Evolutionary conservation across 495 filamentous ascomycete genomes (phyloP).

Genomic region (Penicillium nucicola): DNA sequence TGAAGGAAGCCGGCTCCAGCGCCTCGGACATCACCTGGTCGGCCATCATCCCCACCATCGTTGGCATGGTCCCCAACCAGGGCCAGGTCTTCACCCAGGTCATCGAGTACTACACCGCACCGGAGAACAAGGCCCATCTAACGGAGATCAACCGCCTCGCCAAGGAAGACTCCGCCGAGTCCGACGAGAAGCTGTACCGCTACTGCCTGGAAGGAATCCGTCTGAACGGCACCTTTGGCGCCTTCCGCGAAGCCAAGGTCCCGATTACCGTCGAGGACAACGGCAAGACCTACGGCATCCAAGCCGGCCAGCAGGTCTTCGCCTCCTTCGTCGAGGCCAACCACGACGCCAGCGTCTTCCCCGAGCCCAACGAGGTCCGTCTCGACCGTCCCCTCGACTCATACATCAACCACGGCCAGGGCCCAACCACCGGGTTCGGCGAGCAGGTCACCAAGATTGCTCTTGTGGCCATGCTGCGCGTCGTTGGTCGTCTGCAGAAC

Average conservation of each 20-base stretch:
- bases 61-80: conserved; percentile 65
- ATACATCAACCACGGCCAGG: conserved; percentile 66
- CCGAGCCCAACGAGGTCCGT: conserved; percentile 62
- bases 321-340: conserved; percentile 43
- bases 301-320: conserved; percentile 53
- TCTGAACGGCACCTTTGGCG: conserved; percentile 57
- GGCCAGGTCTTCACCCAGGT: conserved; percentile 72
- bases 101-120: conserved; percentile 72
- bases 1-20: conserved; percentile 63
- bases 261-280: conserved; percentile 49
- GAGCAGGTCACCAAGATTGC: conserved; percentile 59
- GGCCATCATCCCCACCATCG: conserved; percentile 62
- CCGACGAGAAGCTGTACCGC: conserved; percentile 48
- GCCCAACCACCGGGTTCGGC: conserved; percentile 61
- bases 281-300: conserved; percentile 47
- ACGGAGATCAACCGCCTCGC: conserved; percentile 57
- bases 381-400: conserved; percentile 63
- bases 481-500: conserved; percentile 53
- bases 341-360: conserved; percentile 61
- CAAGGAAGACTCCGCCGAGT: conserved; percentile 42
- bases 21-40: conserved; percentile 70
- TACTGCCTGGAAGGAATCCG: conserved; percentile 56
- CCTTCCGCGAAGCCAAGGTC: conserved; percentile 48
- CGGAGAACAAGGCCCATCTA: conserved; percentile 51
- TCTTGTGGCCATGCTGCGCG: conserved; percentile 62